Evolutionary conservation across 805 yeast genomes (phyloP), one percentile per base, ranked within the genome.

Genomic region (Metschnikowia henanensis): DNA sequence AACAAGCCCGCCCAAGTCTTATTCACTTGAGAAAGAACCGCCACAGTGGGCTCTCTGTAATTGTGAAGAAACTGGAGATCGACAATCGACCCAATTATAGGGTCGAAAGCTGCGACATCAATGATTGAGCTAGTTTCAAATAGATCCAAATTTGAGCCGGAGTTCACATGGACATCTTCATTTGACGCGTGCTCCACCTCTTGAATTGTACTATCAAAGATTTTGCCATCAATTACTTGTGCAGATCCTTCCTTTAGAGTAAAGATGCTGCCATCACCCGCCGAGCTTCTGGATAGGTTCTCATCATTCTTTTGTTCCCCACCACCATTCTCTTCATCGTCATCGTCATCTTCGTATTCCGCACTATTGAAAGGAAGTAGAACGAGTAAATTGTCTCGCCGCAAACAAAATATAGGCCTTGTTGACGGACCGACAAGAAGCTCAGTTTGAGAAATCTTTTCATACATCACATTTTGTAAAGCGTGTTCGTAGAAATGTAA

Each of bases 401-500:
- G 76, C 44, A 80, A 70, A 49, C 80, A 73, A 3, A 80, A 74
- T 56, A 83, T 78, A 6, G 77, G 65, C 21, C 71, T 69, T 39
- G 58, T 54, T 6, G 71, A 73, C 0, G 95, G 87, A 45, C 87
- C 96, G 0, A 79, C 68, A 19, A 80, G 64, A 45, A 86, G 70
- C 7, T 66, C 65, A 0, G 86, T 65, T 5, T 64, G 60, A 40
- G 49, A 67, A 49, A 54, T 55, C 56, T 64, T 64, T 41, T 74
- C 80, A 37, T 74, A 66, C 2, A 81, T 73, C 9, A 73, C 56
- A 26, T 73, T 69, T 32, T 75, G 75, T 39, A 89, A 69, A 20
- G 79, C 79, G 34, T 80, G 77, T 55, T 92, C 97, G 62, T 91
- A 94, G 60, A 78, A 89, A 65, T 94, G 99, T 39, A 94, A 68